These are phyloP conservation scores for Thymus mandschuricus DNA, from an alignment of 257 asterid species.

Conservation along the genomic window DNA sequence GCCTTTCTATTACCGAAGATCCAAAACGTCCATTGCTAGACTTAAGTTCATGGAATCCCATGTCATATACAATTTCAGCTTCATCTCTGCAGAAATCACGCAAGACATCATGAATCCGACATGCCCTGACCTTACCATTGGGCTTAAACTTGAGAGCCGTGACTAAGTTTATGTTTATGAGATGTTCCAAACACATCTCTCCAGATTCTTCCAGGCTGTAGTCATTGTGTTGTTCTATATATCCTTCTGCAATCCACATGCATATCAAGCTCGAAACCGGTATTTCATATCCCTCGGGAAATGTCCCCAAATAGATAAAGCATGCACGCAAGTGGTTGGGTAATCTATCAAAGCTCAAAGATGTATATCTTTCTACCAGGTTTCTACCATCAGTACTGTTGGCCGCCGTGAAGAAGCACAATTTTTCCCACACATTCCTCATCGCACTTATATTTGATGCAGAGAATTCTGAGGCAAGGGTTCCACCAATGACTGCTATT, in stretches of 20 bases:
- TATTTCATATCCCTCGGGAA: background rate
- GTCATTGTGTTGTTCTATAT: rapidly evolving
- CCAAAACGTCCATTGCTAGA: background rate
- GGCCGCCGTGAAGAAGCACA: background rate
- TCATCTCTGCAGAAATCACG: background rate
- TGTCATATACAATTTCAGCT: background rate
- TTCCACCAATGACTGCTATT: background rate
- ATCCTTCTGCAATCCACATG: background rate
- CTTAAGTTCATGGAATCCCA: background rate
- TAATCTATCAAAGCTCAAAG: background rate
- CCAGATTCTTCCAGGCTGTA: background rate
- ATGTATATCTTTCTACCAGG: too few relatives aligned
- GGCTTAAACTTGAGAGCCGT: too few relatives aligned
- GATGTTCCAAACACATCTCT: background rate
- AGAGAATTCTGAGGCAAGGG: background rate
- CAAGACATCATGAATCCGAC: background rate
- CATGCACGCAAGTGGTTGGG: background rate
- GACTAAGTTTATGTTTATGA: background rate
- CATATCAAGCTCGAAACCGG: background rate
- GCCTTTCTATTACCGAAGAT: background rate
- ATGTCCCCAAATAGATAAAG: conserved; percentile 11
- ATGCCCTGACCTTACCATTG: background rate
- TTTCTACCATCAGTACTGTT: too few relatives aligned
- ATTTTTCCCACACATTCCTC: background rate
- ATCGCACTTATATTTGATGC: background rate